Evolutionary conservation across 2,329 filamentous ascomycete genomes (phyloP), one percentile per base, ranked within the genome.

Genomic region (Neopestalotiopsis clavispora): DNA sequence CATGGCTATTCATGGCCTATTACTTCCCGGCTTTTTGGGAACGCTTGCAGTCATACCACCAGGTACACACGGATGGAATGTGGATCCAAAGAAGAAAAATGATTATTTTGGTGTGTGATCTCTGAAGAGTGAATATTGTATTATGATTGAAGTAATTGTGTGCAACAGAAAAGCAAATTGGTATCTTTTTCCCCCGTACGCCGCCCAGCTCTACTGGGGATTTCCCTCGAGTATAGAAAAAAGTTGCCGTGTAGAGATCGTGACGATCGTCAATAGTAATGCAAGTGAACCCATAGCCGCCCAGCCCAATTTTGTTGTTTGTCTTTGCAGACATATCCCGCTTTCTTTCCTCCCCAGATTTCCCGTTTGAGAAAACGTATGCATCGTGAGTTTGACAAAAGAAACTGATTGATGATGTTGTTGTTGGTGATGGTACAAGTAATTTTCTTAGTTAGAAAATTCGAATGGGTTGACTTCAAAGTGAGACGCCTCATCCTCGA

Each of bases 391-490:
- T 45, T 34, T 66, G 57, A 49, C 30, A 38, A 38, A 40, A 61
- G 59, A 34, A 20, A 40, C 23, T 28, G 20, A 34, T 38, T 38
- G 10, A 34, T 28, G 23, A 28, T 28, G 23, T 28, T 28, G 23
- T 28, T 28, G 23, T 28, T 28, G 59, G 40, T 20, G 14, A 61
- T 49, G 42, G 49, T 45, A 69, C 40, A 59, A 28, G 56, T n/a
- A 52, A 20, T n/a, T 20, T 20, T 17, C 17, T 52, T 20, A 52
- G 9, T 52, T 14, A 6, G 45, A 49, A 38, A 74, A 72, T 52
- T 78, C 76, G 20, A 78, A 67, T 0, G 61, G 61, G 28, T 64
- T 64, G 40, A 64, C 61, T 58, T 78, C 76, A 57, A 78, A 79
- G 60, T 78, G 76, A 4, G 71, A 69, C 34, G 77, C 73, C 61